These are phyloP conservation scores for Alternaria sp. DNA, from an alignment of 2,329 filamentous ascomycete genomes.

Conservation along the genomic window DNA sequence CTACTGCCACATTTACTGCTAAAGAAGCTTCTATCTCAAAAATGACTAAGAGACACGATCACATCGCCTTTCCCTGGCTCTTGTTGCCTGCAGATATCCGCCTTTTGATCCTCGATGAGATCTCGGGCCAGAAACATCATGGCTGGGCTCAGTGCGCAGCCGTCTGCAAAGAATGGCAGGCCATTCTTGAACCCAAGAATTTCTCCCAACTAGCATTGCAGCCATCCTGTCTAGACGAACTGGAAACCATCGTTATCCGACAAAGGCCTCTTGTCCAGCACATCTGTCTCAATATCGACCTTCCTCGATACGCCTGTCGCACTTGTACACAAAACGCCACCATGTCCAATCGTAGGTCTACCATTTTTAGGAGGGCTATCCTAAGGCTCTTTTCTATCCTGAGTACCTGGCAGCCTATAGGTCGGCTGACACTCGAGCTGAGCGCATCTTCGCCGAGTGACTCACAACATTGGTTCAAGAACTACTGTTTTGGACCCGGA, in stretches of 20 bases:
- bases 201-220: conserved; percentile 29
- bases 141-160: conserved; percentile 32
- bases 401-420: conserved; percentile 32
- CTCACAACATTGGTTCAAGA: conserved; percentile 34
- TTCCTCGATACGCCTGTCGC: conserved; percentile 31
- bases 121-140: conserved; percentile 28
- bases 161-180: conserved; percentile 33
- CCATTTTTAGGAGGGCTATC: conserved; percentile 26
- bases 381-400: conserved; percentile 32
- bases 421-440: conserved; percentile 30
- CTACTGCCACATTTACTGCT: not conserved
- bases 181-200: conserved; percentile 32
- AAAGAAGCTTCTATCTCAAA: not conserved
- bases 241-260: conserved; percentile 31
- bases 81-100: conserved; percentile 32
- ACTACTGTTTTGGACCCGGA: conserved; percentile 33
- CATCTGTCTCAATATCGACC: conserved; percentile 32
- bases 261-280: conserved; percentile 33
- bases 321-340: conserved; percentile 23
- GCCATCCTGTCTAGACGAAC: conserved; percentile 29
- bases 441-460: conserved; percentile 35
- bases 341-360: conserved; percentile 23
- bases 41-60: conserved; percentile 17
- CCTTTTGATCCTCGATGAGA: conserved; percentile 30
- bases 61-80: conserved; percentile 27